phyloP scores from a whole-genome alignment of 1,139 yeast genomes.

The Geotrichum bryndzae region DNA sequence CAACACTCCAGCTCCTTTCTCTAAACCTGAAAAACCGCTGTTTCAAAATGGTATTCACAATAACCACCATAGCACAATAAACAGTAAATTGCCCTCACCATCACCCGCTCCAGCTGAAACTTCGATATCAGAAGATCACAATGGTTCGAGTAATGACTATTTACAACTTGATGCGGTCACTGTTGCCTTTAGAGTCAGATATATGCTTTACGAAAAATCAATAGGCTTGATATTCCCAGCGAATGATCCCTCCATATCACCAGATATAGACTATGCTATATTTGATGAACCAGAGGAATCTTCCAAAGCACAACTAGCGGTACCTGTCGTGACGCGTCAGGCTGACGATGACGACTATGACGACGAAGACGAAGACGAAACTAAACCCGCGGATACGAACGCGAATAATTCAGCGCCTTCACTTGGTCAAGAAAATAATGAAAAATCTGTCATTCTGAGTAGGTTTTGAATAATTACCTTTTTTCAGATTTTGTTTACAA shows the following conservation, averaged over 20 bases:
- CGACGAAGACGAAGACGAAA: constrained; percentile 26
- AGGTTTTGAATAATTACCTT: constrained; percentile 13
- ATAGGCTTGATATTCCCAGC: constrained; percentile 32
- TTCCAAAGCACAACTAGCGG: background rate
- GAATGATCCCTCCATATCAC: constrained; percentile 21
- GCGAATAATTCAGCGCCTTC: constrained; percentile 16
- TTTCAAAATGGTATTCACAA: background rate
- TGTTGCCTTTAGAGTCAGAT: constrained; percentile 38
- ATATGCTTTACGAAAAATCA: constrained; percentile 39
- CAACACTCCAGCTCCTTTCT: background rate
- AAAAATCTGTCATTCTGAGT: constrained; percentile 16
- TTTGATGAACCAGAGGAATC: constrained; percentile 30
- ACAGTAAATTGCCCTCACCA: constrained; percentile 2
- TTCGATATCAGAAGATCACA: constrained; percentile 4
- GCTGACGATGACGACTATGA: constrained; percentile 32
- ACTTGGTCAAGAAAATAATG: constrained; percentile 9
- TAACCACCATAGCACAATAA: background rate
- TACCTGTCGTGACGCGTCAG: constrained; percentile 18
- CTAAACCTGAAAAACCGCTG: constrained; percentile 6
- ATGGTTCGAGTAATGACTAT: constrained; percentile 1
- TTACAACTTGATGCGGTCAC: constrained; percentile 31
- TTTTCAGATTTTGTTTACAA: background rate
- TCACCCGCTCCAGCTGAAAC: background rate
- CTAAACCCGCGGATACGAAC: constrained; percentile 10
- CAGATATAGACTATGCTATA: constrained; percentile 29